Conservation (phyloP, 495 filamentous ascomycete genomes). For the Evansstolkia leycettana region DNA sequence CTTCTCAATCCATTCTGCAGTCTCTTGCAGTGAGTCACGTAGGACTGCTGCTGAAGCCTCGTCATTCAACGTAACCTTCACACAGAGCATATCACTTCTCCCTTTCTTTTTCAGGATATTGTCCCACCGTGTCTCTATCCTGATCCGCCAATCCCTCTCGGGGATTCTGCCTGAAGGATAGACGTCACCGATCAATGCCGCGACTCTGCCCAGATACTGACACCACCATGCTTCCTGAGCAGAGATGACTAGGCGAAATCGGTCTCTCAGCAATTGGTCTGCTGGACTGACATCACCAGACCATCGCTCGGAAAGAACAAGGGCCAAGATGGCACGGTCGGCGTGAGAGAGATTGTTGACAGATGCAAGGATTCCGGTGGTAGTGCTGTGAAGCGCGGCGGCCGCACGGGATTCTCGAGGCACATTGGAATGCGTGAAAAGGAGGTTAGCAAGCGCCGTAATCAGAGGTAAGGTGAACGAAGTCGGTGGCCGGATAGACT, state of each 20-base stretch:
- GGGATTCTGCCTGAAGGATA: constrained; percentile 40
- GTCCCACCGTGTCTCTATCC: constrained; percentile 20
- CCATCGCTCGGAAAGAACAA: constrained; percentile 69
- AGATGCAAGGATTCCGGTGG: constrained; percentile 50
- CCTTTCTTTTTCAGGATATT: constrained; percentile 14
- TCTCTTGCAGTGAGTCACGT: constrained; percentile 20
- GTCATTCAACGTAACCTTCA: constrained; percentile 16
- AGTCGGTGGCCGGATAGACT: constrained; percentile 13
- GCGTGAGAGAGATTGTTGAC: constrained; percentile 63
- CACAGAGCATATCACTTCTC: constrained; percentile 13
- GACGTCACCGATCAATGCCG: constrained; percentile 30
- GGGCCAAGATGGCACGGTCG: constrained; percentile 54
- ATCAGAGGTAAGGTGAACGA: constrained; percentile 35
- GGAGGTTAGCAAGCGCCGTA: constrained; percentile 37
- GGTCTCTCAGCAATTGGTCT: constrained; percentile 33
- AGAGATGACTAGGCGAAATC: constrained; percentile 34
- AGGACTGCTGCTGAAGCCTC: constrained; percentile 5
- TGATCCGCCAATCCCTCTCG: constrained; percentile 12
- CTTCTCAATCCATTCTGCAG: constrained; percentile 36
- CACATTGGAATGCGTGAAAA: constrained; percentile 37
- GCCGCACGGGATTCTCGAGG: constrained; percentile 44
- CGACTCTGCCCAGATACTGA: constrained; percentile 45
- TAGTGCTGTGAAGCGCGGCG: constrained; percentile 59
- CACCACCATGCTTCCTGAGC: constrained; percentile 46
- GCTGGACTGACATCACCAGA: constrained; percentile 47